Evolutionary conservation across 2,329 filamentous ascomycete species (phyloP), one percentile per base, ranked within the genome.

Genomic region (Pseudodiploospora longispora): DNA sequence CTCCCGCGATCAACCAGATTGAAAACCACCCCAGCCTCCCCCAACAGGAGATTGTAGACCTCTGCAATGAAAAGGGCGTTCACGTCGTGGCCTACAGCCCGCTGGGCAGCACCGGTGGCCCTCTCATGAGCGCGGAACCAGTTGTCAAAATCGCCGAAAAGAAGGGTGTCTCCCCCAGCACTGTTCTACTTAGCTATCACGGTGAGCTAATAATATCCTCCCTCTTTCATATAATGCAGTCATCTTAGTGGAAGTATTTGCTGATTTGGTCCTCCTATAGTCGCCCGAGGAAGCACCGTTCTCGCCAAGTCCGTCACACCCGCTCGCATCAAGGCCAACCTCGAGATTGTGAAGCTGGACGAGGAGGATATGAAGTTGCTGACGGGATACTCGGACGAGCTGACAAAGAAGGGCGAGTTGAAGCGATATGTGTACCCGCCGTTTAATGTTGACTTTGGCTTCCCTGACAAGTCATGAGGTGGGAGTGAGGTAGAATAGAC

Each of bases 11-110:
- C 57, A 84, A 85, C 68, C 82, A 86, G 68, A 85, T 85, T 57
- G 83, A 87, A 64, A 85, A 85, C 70, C 80, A 85, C 68, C 83
- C 83, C 10, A 74, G 74, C 6, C 75, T 85, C 8, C 83, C 82
- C 2, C 83, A 89, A 66, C 75, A 85, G 53, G 80, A 87, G 49
- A 78, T 88, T 48, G 77, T 84, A 48, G 76, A 85, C 50, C 75
- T 80, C 54, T 87, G 82, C 71, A 75, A 75, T 47, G 67, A 72
- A 47, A 82, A 84, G 63, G 78, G 77, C 45, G 86, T 89, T 48
- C 75, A 85, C 56, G 67, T 87, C 58, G 82, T 86, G 52, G 83
- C 84, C 10, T 89, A 88, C 69, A 78, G 74, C 53, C 79, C 78
- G n/a, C 67, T 83, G 1, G 79, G 79, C 33, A 78, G 74, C 66